Conservation (phyloP, 495 filamentous ascomycete species). For the Xylaria nigripes region DNA sequence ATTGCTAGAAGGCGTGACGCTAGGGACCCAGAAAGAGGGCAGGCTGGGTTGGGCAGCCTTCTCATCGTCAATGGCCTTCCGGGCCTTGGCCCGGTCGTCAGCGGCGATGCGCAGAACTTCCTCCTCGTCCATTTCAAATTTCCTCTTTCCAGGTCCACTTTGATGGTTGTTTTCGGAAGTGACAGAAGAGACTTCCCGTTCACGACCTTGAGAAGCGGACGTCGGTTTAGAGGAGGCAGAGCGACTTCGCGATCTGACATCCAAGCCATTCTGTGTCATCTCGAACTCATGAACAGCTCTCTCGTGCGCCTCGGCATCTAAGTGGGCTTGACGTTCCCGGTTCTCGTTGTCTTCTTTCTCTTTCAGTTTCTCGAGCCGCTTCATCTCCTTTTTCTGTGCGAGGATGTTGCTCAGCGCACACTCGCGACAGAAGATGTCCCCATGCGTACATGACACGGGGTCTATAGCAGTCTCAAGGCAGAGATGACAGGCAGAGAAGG, state of each 20-base stretch:
- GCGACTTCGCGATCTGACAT: conserved; percentile 37
- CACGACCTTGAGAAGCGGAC: conserved; percentile 9
- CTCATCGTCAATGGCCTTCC: conserved; percentile 61
- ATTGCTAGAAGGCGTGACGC: conserved; percentile 61
- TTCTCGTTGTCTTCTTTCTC: conserved; percentile 50
- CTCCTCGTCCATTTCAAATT: conserved; percentile 76
- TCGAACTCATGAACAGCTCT: conserved; percentile 56
- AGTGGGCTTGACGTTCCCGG: conserved; percentile 43
- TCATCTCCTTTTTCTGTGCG: conserved; percentile 87
- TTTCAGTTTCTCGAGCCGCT: conserved; percentile 60
- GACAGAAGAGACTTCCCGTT: not conserved
- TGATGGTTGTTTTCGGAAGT: conserved; percentile 17
- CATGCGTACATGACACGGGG: conserved; percentile 65
- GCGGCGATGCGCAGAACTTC: conserved; percentile 63
- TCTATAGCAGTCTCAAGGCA: conserved; percentile 78
- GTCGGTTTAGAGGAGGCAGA: not conserved
- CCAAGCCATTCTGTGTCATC: conserved; percentile 60
- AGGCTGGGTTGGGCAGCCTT: conserved; percentile 69
- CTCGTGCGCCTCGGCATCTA: conserved; percentile 52
- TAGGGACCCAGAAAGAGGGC: conserved; percentile 91
- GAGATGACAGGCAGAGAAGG: conserved; percentile 83
- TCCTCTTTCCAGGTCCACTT: conserved; percentile 49
- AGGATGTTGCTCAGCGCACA: conserved; percentile 88
- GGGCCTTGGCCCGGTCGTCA: conserved; percentile 62
- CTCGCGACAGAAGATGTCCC: conserved; percentile 95